Evolutionary conservation across 2,329 filamentous ascomycete species (phyloP).

Genomic region (Ophiostoma piceae): DNA sequence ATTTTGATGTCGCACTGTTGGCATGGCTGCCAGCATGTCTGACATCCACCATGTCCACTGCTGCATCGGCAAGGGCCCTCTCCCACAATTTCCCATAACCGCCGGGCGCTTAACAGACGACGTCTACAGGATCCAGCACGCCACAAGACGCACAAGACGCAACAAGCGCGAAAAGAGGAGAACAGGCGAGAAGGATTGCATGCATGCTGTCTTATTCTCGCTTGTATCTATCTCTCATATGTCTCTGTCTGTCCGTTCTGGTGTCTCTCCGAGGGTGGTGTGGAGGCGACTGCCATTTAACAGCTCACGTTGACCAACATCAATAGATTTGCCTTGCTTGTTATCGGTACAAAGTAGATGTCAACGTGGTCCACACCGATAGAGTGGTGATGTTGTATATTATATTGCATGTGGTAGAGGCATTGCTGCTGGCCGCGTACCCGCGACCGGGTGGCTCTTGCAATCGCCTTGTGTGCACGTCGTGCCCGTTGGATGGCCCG

Average conservation of each 20-base stretch:
- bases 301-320: background rate
- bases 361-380: background rate
- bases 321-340: background rate
- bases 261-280: slow-evolving; percentile 4
- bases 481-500: background rate
- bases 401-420: background rate
- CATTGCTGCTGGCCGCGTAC: background rate
- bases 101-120: slow-evolving; percentile 14
- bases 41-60: background rate
- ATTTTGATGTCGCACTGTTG: background rate
- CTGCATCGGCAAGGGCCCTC: background rate
- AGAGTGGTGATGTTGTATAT: background rate
- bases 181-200: background rate
- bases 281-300: background rate
- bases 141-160: background rate
- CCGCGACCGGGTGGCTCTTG: background rate
- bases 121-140: slow-evolving; percentile 9
- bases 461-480: background rate
- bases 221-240: background rate
- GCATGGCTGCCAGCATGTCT: background rate
- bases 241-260: background rate
- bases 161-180: background rate
- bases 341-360: background rate
- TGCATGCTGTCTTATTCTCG: background rate
- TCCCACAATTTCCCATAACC: background rate